Conservation (phyloP, 805 yeast species). For the Saccharomycopsis selenospora region DNA sequence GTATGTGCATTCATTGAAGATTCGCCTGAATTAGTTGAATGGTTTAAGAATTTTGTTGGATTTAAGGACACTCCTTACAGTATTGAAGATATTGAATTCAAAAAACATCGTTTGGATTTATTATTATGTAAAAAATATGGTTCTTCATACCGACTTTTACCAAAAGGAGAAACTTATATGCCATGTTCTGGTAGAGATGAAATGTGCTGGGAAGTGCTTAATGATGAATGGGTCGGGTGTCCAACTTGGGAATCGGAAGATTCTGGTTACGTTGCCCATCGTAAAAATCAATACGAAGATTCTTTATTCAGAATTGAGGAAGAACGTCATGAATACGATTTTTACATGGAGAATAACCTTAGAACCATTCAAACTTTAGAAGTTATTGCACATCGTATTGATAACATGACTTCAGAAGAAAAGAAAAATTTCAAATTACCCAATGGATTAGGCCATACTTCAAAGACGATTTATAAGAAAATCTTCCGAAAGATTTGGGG, state of each 20-base stretch:
- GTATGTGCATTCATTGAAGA: conserved; percentile 81
- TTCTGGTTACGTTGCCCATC: conserved; percentile 97
- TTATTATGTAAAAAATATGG: conserved; percentile 91
- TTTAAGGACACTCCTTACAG: conserved; percentile 77
- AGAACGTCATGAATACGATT: conserved; percentile 96
- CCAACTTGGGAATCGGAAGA: conserved; percentile 99
- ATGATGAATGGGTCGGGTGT: conserved; percentile 97
- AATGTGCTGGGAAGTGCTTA: conserved; percentile 86
- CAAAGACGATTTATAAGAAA: conserved; percentile 86
- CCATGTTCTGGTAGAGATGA: conserved; percentile 86
- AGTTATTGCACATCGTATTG: conserved; percentile 88
- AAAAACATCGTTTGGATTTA: conserved; percentile 85
- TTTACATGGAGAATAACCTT: conserved; percentile 87
- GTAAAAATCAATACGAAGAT: conserved; percentile 97
- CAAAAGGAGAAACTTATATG: conserved; percentile 74
- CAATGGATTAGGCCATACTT: conserved; percentile 88
- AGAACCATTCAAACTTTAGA: conserved; percentile 94
- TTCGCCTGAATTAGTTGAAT: conserved; percentile 68
- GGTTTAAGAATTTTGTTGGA: conserved; percentile 93
- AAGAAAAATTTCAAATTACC: conserved; percentile 80
- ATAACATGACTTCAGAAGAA: conserved; percentile 89
- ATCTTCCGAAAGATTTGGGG: conserved; percentile 90
- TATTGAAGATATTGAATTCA: conserved; percentile 77
- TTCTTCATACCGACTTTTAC: conserved; percentile 79
- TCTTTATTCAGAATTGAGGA: conserved; percentile 91